These are phyloP conservation scores for Botrytis fabae DNA, from an alignment of 2,329 filamentous ascomycete species.

Conservation along the genomic window DNA sequence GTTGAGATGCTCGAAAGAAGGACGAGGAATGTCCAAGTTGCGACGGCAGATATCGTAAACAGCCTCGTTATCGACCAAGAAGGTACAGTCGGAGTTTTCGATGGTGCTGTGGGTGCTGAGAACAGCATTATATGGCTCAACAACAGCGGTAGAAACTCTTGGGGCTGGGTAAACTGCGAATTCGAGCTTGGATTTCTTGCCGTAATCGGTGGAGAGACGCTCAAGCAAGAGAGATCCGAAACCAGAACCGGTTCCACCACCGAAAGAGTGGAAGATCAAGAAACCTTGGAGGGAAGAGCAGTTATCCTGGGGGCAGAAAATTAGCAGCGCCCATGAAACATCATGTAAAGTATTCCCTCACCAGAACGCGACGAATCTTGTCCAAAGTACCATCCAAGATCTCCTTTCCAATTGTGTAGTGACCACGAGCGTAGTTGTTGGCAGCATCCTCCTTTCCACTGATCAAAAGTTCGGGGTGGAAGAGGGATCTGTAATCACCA, in stretches of 20 bases:
- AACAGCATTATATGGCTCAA: conserved; percentile 67
- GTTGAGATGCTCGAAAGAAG: conserved; percentile 64
- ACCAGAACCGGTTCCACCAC: conserved; percentile 66
- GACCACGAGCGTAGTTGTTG: conserved; percentile 69
- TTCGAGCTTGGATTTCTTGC: conserved; percentile 69
- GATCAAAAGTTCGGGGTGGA: conserved; percentile 66
- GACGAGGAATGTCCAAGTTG: conserved; percentile 64
- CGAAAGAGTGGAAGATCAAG: conserved; percentile 68
- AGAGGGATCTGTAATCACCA: conserved; percentile 61
- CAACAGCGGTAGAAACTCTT: conserved; percentile 64
- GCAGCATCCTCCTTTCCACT: conserved; percentile 69
- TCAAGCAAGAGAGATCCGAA: conserved; percentile 66
- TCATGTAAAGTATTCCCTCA: conserved; percentile 39
- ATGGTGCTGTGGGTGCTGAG: conserved; percentile 60
- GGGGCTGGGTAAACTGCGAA: conserved; percentile 67
- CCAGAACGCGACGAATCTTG: conserved; percentile 63
- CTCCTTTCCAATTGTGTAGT: conserved; percentile 70
- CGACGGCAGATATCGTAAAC: conserved; percentile 68
- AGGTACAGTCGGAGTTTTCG: conserved; percentile 67
- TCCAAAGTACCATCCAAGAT: conserved; percentile 64
- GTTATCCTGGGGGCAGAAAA: conserved; percentile 51
- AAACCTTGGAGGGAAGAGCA: conserved; percentile 67
- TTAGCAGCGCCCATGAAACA: conserved; percentile 14
- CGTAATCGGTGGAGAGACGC: conserved; percentile 63
- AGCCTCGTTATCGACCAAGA: conserved; percentile 68